Evolutionary conservation across 345 rosid species (phyloP).

Genomic region (Gossypium thurberi): DNA sequence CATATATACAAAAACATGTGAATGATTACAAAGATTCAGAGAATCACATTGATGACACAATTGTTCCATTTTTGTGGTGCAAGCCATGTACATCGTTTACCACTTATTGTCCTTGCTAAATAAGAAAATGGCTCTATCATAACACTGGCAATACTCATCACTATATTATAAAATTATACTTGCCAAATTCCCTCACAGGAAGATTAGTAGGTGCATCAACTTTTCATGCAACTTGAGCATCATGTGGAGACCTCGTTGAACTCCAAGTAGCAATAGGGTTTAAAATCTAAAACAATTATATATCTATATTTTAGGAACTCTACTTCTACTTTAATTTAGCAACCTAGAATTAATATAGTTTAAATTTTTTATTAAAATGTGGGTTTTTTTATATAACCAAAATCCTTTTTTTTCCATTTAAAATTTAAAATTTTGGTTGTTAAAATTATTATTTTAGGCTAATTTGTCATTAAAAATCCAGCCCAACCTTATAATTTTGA

Average conservation of each 20-base stretch:
- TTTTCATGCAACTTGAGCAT: slow-evolving; percentile 9
- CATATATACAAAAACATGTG: slow-evolving; percentile 2
- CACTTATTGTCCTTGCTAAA: slow-evolving; percentile 17
- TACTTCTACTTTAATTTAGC: too few relatives aligned
- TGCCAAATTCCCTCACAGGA: not conserved
- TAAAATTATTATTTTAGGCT: too few relatives aligned
- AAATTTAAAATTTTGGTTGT: too few relatives aligned
- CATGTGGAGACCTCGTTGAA: not conserved
- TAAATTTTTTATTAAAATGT: too few relatives aligned
- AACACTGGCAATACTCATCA: not conserved
- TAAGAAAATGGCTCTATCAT: slow-evolving; percentile 9
- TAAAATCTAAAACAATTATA: not conserved
- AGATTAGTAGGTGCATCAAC: not conserved
- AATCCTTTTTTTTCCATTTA: too few relatives aligned
- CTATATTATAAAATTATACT: not conserved
- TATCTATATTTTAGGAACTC: not conserved
- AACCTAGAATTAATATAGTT: too few relatives aligned
- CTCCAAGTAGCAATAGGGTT: not conserved
- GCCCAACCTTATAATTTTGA: too few relatives aligned
- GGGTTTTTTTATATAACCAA: too few relatives aligned
- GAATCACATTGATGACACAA: slow-evolving; percentile 25
- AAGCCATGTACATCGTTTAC: slow-evolving; percentile 14
- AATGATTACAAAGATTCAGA: slow-evolving; percentile 26
- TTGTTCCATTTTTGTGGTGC: slow-evolving; percentile 25
- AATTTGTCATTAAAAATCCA: too few relatives aligned